phyloP scores from a whole-genome alignment of 345 rosid species.

The Aegle marmelos region DNA sequence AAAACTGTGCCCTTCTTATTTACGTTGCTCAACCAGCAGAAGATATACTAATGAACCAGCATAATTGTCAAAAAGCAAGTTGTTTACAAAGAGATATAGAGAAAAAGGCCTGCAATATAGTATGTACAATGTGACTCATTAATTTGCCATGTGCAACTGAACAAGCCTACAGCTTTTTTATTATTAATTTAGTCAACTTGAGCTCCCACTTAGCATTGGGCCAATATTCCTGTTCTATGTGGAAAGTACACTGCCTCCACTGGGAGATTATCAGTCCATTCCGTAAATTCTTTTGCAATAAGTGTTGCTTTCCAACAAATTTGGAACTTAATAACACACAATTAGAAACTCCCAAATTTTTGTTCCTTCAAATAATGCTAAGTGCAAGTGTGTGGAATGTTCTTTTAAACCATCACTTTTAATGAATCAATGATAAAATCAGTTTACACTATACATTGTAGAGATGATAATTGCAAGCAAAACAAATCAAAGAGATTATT shows the following conservation, averaged over 20 bases:
- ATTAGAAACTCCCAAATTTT: neutral
- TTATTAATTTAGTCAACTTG: neutral
- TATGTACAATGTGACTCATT: neutral
- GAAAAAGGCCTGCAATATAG: neutral
- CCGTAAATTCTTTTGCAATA: neutral
- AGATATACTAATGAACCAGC: neutral
- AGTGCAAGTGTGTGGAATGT: neutral
- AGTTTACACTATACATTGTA: neutral
- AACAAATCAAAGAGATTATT: neutral
- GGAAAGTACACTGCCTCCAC: neutral
- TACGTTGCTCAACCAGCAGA: neutral
- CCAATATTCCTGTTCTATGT: neutral
- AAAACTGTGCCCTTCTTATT: neutral
- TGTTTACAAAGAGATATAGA: neutral
- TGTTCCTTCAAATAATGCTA: neutral
- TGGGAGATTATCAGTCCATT: neutral
- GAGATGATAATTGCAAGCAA: constrained; percentile 3
- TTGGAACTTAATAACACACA: neutral
- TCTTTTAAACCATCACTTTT: neutral
- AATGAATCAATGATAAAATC: neutral
- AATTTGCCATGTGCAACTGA: neutral
- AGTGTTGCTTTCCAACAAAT: neutral
- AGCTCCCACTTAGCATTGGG: neutral
- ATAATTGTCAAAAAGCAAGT: neutral
- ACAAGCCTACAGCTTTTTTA: neutral